These are phyloP conservation scores for Aristolochia californica DNA, from an alignment of 164 flowering plant genomes.

Conservation along the genomic window DNA sequence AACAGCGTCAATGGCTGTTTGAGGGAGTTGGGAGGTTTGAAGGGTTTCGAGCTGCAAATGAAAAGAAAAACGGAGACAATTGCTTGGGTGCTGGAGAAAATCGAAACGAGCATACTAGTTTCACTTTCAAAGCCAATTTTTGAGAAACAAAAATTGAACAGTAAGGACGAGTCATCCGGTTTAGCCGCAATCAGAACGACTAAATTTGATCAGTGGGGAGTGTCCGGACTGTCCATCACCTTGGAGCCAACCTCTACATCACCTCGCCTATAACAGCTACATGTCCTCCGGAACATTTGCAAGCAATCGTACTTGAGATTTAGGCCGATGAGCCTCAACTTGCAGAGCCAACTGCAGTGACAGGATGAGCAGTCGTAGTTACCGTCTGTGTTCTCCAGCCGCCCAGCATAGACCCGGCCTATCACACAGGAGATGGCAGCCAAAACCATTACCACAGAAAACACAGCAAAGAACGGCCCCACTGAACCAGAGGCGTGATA, in stretches of 20 bases:
- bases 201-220: too few relatives aligned
- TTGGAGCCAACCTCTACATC: conserved; percentile 18
- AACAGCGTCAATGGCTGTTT: too few relatives aligned
- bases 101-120: too few relatives aligned
- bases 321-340: conserved; percentile 8
- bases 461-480: conserved; percentile 48
- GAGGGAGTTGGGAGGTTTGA: too few relatives aligned
- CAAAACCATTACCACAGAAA: conserved; percentile 35
- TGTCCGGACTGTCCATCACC: conserved; percentile 1
- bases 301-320: conserved; percentile 17
- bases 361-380: conserved; percentile 26
- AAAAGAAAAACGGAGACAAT: too few relatives aligned
- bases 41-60: too few relatives aligned
- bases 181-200: too few relatives aligned
- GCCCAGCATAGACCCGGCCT: conserved; percentile 17
- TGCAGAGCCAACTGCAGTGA: conserved; percentile 25
- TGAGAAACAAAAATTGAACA: too few relatives aligned
- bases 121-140: too few relatives aligned
- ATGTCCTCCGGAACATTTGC: conserved; percentile 28
- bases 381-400: conserved; percentile 14
- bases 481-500: conserved; percentile 32
- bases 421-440: too few relatives aligned
- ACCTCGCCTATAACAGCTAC: conserved; percentile 4
- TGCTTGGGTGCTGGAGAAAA: too few relatives aligned
- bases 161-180: too few relatives aligned